These are phyloP conservation scores for Auxenochlorella pyrenoidosa DNA, from an alignment of 139 green algal genomes.

Conservation along the genomic window DNA sequence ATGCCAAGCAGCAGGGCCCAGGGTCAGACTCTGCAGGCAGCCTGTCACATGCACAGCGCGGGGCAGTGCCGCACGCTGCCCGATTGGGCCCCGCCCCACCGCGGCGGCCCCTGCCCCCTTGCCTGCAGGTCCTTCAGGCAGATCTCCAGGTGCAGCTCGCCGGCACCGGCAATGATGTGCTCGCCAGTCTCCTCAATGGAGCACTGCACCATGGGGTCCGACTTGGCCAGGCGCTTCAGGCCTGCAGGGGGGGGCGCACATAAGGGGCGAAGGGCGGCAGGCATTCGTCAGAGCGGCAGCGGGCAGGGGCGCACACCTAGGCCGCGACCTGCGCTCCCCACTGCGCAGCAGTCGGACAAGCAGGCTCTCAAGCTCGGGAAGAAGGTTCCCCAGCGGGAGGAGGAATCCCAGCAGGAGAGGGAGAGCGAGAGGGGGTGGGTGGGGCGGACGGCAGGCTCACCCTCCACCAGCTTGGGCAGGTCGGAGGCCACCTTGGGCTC, in stretches of 20 bases:
- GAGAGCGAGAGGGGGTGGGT: too few relatives aligned
- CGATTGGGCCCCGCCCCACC: too few relatives aligned
- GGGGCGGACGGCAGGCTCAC: too few relatives aligned
- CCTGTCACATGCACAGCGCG: too few relatives aligned
- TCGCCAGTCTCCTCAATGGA: slow-evolving; percentile 99
- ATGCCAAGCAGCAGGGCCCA: too few relatives aligned
- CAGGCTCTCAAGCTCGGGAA: too few relatives aligned
- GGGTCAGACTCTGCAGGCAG: too few relatives aligned
- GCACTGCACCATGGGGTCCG: slow-evolving; percentile 99
- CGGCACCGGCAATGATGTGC: slow-evolving; percentile 98
- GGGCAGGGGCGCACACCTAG: neutral
- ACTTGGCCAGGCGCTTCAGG: slow-evolving; percentile 98
- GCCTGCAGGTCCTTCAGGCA: slow-evolving; percentile 98
- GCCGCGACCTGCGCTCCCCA: too few relatives aligned
- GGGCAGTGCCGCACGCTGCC: too few relatives aligned
- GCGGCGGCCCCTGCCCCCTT: too few relatives aligned
- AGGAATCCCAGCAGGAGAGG: too few relatives aligned
- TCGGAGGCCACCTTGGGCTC: slow-evolving; percentile 96
- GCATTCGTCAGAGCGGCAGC: neutral
- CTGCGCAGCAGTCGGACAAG: neutral
- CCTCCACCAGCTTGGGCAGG: slow-evolving; percentile 99
- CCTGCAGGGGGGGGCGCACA: slow-evolving; percentile 38
- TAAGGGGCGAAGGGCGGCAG: neutral
- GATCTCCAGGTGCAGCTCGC: slow-evolving; percentile 99
- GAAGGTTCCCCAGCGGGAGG: too few relatives aligned